A percentile compares a stretch with the other conserved stretches of the same genome.
Conservation (phyloP, 306 rosid species). For the Medicago truncatula region MtrunA17r5.0-ANR NC_053047.1:27439501-27440000, state of each 20-base stretch:
- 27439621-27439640: neutral
- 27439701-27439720: neutral
- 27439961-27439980: too few relatives aligned
- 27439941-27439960: too few relatives aligned
- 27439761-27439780: conserved; percentile 6
- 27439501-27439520: conserved; percentile 10
- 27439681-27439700: neutral
- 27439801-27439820: too few relatives aligned
- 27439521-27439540: conserved; percentile 2
- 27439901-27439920: too few relatives aligned
- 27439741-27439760: neutral
- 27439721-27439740: neutral
- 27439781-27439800: too few relatives aligned
- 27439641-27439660: neutral
- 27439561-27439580: neutral
- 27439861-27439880: too few relatives aligned
- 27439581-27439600: neutral
- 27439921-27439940: too few relatives aligned
- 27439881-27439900: too few relatives aligned
- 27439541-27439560: neutral
- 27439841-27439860: too few relatives aligned
- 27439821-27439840: too few relatives aligned
- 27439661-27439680: neutral
- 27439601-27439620: neutral
- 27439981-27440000: too few relatives aligned